Conservation (phyloP, 345 rosid species). For the Eucalyptus erythrocorys region DNA sequence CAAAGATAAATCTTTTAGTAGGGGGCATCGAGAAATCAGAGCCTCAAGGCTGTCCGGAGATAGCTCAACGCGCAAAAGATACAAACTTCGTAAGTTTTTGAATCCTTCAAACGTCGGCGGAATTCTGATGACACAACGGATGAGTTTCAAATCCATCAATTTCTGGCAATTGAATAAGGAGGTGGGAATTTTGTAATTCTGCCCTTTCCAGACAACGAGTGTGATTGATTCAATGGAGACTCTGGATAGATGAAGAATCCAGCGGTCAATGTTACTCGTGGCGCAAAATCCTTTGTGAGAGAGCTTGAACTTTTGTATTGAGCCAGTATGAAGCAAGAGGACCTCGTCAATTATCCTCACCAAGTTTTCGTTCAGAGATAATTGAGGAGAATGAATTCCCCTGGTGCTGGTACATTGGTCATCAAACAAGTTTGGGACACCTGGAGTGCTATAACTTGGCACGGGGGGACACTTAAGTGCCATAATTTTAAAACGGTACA, state of each 20-base stretch:
- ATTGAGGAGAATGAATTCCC: neutral
- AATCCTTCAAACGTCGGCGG: neutral
- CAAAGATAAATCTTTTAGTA: neutral
- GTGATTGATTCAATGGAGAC: constrained; percentile 30
- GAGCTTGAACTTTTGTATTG: constrained; percentile 43
- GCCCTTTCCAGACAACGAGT: constrained; percentile 54
- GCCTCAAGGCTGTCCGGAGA: neutral
- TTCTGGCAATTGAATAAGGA: neutral
- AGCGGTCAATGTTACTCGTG: constrained; percentile 38
- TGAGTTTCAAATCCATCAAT: neutral
- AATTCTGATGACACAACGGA: neutral
- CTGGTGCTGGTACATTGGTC: constrained; percentile 17
- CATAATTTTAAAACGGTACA: too few relatives aligned
- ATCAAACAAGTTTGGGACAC: too few relatives aligned
- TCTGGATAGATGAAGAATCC: constrained; percentile 49
- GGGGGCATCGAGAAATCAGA: neutral
- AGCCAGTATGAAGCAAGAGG: constrained; percentile 45
- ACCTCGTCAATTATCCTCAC: constrained; percentile 39
- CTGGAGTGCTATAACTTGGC: too few relatives aligned
- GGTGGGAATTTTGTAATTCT: neutral
- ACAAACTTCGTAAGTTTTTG: neutral
- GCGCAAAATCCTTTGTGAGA: constrained; percentile 49
- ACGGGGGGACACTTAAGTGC: too few relatives aligned
- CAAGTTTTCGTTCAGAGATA: constrained; percentile 8
- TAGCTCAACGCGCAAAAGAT: neutral